Evolutionary conservation across 352 stramenopile species (phyloP), one percentile per base, ranked within the genome.

Genomic region (Globisporangium okanoganense): DNA sequence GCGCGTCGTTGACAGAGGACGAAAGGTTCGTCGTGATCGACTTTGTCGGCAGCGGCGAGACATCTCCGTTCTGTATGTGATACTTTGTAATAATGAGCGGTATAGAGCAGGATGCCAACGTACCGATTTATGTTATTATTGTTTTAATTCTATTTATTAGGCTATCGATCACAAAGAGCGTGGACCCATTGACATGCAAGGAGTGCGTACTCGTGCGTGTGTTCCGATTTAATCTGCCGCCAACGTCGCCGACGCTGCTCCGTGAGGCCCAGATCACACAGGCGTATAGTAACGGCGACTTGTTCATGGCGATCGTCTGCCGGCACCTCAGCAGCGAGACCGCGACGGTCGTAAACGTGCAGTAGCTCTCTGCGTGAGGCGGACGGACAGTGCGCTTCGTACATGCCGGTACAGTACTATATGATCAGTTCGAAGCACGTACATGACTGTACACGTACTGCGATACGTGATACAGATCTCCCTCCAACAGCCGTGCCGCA

Each of bases 291-390:
- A 87, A 87, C 50, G 77, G 77, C 50, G 77, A 87, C 60, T 53
- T 85, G 38, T 72, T 79, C 59, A 82, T 84, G 67, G 72, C 76
- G 61, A 70, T 83, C 31, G 45, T 86, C 16, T 83, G 74, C 56
- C 62, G 70, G n/a, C 58, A 78, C 35, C 73, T 86, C 58, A 52
- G n/a, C n/a, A n/a, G n/a, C n/a, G n/a, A n/a, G n/a, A n/a, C n/a
- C n/a, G n/a, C n/a, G n/a, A n/a, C n/a, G n/a, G n/a, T n/a, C n/a
- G n/a, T n/a, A n/a, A n/a, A n/a, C n/a, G n/a, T n/a, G n/a, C n/a
- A n/a, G n/a, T n/a, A n/a, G n/a, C n/a, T n/a, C n/a, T n/a, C n/a
- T n/a, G n/a, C n/a, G n/a, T n/a, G n/a, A n/a, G n/a, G n/a, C n/a
- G n/a, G n/a, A n/a, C n/a, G n/a, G n/a, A n/a, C n/a, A n/a, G n/a